A percentile compares a stretch with the other conserved stretches of the same genome.
Conservation (phyloP, 2,329 filamentous ascomycete species). For the Aspergillus aculeatinus region DNA sequence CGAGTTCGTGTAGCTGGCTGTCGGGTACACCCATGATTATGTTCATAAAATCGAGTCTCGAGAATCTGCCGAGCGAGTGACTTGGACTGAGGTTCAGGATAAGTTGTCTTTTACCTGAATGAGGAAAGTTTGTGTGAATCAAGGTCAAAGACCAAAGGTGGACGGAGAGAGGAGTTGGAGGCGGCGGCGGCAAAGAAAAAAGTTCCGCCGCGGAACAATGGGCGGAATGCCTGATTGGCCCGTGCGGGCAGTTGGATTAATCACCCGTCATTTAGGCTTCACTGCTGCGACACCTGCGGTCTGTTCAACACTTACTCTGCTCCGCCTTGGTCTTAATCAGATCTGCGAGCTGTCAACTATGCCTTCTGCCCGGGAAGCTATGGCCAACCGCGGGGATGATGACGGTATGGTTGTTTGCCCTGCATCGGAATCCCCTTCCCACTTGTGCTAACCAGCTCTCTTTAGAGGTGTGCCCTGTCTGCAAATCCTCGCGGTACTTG, state of each 20-base stretch:
- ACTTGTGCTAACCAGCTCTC: constrained; percentile 10
- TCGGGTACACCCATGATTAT: constrained; percentile 35
- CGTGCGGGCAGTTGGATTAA: constrained; percentile 21
- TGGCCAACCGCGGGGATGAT: constrained; percentile 40
- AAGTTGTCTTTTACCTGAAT: neutral
- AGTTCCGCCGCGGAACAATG: constrained; percentile 20
- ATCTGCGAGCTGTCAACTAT: constrained; percentile 22
- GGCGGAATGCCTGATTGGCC: constrained; percentile 25
- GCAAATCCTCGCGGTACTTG: constrained; percentile 94
- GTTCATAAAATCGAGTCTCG: neutral
- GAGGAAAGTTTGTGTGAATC: neutral
- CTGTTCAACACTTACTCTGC: constrained; percentile 4
- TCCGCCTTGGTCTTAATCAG: neutral
- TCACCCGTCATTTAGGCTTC: constrained; percentile 9
- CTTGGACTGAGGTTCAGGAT: neutral
- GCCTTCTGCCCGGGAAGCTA: constrained; percentile 33
- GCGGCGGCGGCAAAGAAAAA: constrained; percentile 19
- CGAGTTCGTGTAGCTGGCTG: constrained; percentile 65
- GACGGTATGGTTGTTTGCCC: constrained; percentile 35
- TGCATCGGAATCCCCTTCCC: neutral
- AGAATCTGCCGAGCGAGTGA: neutral
- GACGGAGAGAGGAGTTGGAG: constrained; percentile 7
- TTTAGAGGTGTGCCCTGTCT: constrained; percentile 86
- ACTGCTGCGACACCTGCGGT: neutral
- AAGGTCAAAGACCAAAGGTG: neutral